A percentile compares a stretch with the other conserved stretches of the same genome.
Conservation (phyloP, 129 eudicot genomes). For the Pulicaria dysenterica region DNA sequence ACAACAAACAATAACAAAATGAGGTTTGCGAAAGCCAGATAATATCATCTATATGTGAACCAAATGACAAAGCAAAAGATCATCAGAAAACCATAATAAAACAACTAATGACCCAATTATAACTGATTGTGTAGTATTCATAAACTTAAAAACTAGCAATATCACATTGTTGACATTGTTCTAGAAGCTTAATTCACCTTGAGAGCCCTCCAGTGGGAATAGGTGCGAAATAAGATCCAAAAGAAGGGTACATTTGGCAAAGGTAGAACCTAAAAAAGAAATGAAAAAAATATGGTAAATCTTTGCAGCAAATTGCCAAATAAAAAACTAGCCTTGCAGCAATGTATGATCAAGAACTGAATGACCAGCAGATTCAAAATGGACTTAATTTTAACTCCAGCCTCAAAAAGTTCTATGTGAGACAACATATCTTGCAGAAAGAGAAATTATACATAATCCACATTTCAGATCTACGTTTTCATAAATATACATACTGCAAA, state of each 20-base stretch:
- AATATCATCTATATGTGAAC: not conserved
- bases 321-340: conserved; percentile 11
- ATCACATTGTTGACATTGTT: not conserved
- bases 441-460: not conserved
- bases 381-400: not conserved
- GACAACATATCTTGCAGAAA: not conserved
- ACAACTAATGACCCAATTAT: conserved; percentile 11
- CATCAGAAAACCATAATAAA: not conserved
- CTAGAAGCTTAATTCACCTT: conserved; percentile 54
- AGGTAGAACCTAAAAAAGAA: conserved; percentile 67
- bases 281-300: conserved; percentile 4
- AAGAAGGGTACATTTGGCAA: conserved; percentile 96
- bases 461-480: not conserved
- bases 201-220: conserved; percentile 94
- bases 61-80: not conserved
- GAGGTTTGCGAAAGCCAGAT: not conserved
- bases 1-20: not conserved
- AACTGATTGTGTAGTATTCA: conserved; percentile 5
- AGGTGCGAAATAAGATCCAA: conserved; percentile 84
- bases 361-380: not conserved
- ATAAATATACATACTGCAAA: conserved; percentile 58
- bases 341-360: not conserved
- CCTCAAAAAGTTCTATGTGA: conserved; percentile 6
- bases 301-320: conserved; percentile 5
- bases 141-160: not conserved